Evolutionary conservation across 2,329 filamentous ascomycete species (phyloP), one percentile per base, ranked within the genome.

Genomic region (Beauveria pseudobassiana): DNA sequence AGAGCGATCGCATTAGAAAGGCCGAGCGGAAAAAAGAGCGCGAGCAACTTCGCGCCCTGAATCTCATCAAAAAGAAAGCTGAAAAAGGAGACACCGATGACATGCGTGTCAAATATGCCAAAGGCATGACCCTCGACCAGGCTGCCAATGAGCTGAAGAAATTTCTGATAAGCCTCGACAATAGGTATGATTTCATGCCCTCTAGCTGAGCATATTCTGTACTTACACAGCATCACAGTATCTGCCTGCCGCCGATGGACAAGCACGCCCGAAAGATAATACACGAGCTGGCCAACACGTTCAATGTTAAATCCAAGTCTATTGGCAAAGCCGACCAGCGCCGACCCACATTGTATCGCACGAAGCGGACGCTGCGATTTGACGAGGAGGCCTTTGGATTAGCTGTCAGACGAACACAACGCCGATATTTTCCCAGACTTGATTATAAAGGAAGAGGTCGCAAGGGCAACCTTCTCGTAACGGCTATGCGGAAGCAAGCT

Each of bases 301-400:
- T 97, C 71, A 87, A 86, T 18, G 77, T 98, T 63, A 93, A 88
- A 65, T 96, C 93, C 3, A 91, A 93, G 70, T 97, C 93, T 0
- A 82, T 84, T 22, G 93, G 93, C 2, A 82, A 82, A 55, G 91
- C 88, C 8, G 81, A 83, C 24, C 82, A 85, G 55, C 86, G 95
- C 30, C 91, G 90, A 66, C 89, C 92, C 0, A 81, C 90, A 1
- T 80, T 98, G 2, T 87, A 87, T 65, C 91, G 93, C 68, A 93
- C 89, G 0, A 78, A 78, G 3, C 79, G 81, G 24, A 96, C 92
- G 0, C 71, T 80, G 0, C 74, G 75, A 2, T 91, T 87, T 66
- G 79, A 83, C 6, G 82, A 87, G 45, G 76, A 78, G 22, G 79
- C 79, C 0, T 86, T 86, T 64, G 76, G 80, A 61, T 73, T 72